Conservation (phyloP, 106 monocot species). For the Phalaenopsis aphrodite region DNA sequence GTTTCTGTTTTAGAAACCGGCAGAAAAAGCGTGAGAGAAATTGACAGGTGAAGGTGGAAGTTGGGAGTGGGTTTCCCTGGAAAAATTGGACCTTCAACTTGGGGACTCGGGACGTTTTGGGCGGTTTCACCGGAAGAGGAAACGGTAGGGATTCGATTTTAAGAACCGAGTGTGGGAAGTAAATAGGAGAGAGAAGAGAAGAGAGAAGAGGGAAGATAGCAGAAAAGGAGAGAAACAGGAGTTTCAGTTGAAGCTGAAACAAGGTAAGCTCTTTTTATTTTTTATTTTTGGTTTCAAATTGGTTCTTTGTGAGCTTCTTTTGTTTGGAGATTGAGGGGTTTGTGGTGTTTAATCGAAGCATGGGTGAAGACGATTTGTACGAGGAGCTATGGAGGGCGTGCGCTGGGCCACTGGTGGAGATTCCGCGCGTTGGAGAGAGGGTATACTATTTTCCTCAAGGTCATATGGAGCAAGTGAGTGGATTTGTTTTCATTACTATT, state of each 20-base stretch:
- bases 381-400: slow-evolving; percentile 18
- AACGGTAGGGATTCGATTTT: background rate
- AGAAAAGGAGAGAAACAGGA: background rate
- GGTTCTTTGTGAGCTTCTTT: background rate
- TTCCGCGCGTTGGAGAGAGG: slow-evolving; percentile 14
- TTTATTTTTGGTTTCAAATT: background rate
- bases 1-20: background rate
- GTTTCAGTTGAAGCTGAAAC: background rate
- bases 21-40: no score
- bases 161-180: background rate
- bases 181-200: background rate
- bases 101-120: background rate
- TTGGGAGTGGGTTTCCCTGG: background rate
- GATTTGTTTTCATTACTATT: background rate
- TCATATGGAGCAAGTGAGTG: slow-evolving; percentile 13
- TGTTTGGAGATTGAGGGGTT: background rate
- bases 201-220: background rate
- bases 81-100: background rate
- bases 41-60: background rate
- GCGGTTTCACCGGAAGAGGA: background rate
- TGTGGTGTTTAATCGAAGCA: background rate
- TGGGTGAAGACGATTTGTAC: slow-evolving; percentile 4
- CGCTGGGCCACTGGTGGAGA: slow-evolving; percentile 12
- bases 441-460: slow-evolving; percentile 19
- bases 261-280: no score